Conservation (phyloP, 805 yeast genomes). For the Clavispora phyllophila region DNA sequence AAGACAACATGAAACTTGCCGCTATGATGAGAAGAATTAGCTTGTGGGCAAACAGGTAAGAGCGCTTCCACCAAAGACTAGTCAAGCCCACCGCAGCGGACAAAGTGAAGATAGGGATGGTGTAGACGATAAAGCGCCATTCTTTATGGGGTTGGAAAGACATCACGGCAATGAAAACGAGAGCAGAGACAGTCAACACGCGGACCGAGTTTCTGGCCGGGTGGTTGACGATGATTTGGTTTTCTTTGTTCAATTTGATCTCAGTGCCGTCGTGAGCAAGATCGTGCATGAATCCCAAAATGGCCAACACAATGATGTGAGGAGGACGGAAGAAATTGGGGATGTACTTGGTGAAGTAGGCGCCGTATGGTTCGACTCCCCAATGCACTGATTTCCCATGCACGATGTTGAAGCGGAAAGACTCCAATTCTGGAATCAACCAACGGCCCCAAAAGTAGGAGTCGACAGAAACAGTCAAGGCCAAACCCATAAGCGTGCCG, state of each 20-base stretch:
- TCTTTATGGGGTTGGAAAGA: constrained; percentile 90
- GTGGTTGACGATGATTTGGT: constrained; percentile 22
- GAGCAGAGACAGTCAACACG: constrained; percentile 45
- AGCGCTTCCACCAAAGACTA: constrained; percentile 16
- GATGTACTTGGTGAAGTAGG: constrained; percentile 57
- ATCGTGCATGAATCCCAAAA: constrained; percentile 41
- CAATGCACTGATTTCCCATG: constrained; percentile 69
- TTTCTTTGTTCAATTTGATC: constrained; percentile 3
- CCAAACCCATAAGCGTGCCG: constrained; percentile 52
- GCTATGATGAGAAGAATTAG: constrained; percentile 20
- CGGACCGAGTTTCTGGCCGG: constrained; percentile 35
- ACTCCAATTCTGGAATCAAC: constrained; percentile 69
- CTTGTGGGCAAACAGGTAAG: constrained; percentile 19
- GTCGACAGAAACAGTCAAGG: constrained; percentile 51
- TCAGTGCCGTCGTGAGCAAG: constrained; percentile 32
- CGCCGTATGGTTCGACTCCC: constrained; percentile 76
- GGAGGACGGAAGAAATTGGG: constrained; percentile 37
- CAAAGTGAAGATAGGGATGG: constrained; percentile 62
- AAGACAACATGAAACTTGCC: constrained; percentile 19
- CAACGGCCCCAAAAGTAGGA: constrained; percentile 65
- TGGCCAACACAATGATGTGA: constrained; percentile 35
- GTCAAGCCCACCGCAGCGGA: constrained; percentile 61
- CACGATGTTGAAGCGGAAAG: constrained; percentile 73
- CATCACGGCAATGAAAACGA: constrained; percentile 55
- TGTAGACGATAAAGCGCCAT: constrained; percentile 83